A percentile compares a stretch with the other conserved stretches of the same genome.
phyloP scores from a whole-genome alignment of 768 basidiomycete species.

The Phanerodontia chrysosporium region DNA sequence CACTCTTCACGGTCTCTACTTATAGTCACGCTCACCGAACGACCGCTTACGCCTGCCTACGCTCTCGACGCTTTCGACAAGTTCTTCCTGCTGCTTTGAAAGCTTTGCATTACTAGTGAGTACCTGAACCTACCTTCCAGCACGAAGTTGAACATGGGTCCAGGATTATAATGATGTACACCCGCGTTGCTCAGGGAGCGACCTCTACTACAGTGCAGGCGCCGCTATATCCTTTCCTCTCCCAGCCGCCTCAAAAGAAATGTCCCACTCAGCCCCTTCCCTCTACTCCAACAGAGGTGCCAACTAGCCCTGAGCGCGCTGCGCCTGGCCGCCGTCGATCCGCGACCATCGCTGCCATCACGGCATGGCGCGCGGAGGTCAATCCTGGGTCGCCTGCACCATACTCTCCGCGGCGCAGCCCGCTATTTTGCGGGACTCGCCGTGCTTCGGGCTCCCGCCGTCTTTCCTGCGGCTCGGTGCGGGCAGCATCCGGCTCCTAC shows the following conservation, averaged over 20 bases:
- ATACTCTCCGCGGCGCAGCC: constrained; percentile 28
- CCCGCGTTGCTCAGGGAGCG: constrained; percentile 7
- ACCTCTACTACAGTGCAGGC: constrained; percentile 12
- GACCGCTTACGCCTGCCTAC: neutral
- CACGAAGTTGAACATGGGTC: neutral
- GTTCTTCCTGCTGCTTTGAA: neutral
- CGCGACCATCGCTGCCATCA: constrained; percentile 45
- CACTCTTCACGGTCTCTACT: constrained; percentile 5
- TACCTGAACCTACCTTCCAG: no score
- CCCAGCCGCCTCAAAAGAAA: constrained; percentile 26
- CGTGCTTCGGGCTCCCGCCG: constrained; percentile 30
- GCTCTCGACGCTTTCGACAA: neutral
- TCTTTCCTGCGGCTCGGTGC: constrained; percentile 35
- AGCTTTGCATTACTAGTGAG: neutral
- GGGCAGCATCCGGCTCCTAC: constrained; percentile 43
- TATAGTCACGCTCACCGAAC: neutral
- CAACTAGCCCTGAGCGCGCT: constrained; percentile 9
- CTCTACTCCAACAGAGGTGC: constrained; percentile 17
- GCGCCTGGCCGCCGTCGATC: constrained; percentile 31
- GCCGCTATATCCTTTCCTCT: constrained; percentile 25
- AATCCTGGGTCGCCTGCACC: constrained; percentile 64
- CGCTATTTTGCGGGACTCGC: constrained; percentile 23
- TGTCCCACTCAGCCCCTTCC: constrained; percentile 25
- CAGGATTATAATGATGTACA: constrained; percentile 18
- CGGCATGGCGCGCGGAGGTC: constrained; percentile 60